These are phyloP conservation scores for Candida easanensis DNA, from an alignment of 805 yeast species.

Conservation along the genomic window DNA sequence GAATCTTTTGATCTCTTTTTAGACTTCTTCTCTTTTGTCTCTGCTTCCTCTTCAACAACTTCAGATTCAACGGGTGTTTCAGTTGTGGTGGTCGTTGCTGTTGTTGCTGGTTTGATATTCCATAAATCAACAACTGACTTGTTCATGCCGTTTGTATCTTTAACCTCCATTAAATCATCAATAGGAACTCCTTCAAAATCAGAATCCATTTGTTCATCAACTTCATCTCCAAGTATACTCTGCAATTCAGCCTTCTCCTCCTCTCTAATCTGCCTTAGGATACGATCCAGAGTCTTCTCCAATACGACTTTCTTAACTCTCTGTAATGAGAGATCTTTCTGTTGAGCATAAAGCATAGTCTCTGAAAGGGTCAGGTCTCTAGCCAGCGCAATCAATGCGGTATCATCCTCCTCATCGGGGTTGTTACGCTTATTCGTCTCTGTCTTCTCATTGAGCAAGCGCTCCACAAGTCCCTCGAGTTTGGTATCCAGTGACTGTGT, in stretches of 20 bases:
- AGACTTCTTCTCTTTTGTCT: slow-evolving; percentile 33
- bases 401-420: slow-evolving; percentile 30
- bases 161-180: slow-evolving; percentile 59
- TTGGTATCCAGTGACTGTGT: slow-evolving; percentile 48
- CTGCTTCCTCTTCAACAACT: slow-evolving; percentile 12
- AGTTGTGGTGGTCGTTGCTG: slow-evolving; percentile 1
- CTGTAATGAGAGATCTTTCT: slow-evolving; percentile 61
- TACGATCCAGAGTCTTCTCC: slow-evolving; percentile 61
- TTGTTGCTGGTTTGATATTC: slow-evolving; percentile 37
- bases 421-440: slow-evolving; percentile 35
- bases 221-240: slow-evolving; percentile 23
- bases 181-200: slow-evolving; percentile 36
- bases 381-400: slow-evolving; percentile 54
- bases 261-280: slow-evolving; percentile 49
- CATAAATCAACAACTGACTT: slow-evolving; percentile 73
- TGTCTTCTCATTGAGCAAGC: slow-evolving; percentile 59
- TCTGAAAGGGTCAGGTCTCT: slow-evolving; percentile 52
- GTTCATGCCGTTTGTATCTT: slow-evolving; percentile 67
- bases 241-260: slow-evolving; percentile 57
- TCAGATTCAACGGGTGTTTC: slow-evolving; percentile 6
- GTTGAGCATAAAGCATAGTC: slow-evolving; percentile 56
- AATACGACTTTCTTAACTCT: slow-evolving; percentile 66
- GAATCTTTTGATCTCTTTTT: slow-evolving; percentile 54
- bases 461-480: slow-evolving; percentile 52
- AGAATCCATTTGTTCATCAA: slow-evolving; percentile 32